Evolutionary conservation across 2,329 filamentous ascomycete species (phyloP).

Genomic region (Fusarium mundagurra): DNA sequence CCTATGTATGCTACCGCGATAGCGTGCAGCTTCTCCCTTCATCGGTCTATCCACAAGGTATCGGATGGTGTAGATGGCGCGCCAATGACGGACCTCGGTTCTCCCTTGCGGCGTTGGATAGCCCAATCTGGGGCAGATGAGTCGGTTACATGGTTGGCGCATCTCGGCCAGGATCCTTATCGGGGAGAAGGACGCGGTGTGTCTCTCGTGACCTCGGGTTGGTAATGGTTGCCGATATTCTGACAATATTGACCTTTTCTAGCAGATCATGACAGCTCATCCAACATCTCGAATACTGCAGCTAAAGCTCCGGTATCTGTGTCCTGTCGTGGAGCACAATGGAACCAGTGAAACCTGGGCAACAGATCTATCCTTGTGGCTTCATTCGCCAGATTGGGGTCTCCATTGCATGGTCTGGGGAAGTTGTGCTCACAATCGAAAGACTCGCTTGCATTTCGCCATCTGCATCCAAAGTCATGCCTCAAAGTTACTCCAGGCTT

Average conservation of each 20-base stretch:
- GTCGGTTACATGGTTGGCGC: conserved; percentile 25
- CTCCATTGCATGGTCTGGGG: conserved; percentile 15
- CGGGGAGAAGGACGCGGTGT: conserved; percentile 19
- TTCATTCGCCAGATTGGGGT: conserved; percentile 23
- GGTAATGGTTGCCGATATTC: conserved; percentile 18
- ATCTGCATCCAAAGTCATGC: conserved; percentile 38
- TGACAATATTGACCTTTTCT: conserved; percentile 15
- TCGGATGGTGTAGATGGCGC: conserved; percentile 19
- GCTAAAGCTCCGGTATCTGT: conserved; percentile 27
- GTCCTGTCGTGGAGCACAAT: conserved; percentile 17
- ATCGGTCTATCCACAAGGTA: conserved; percentile 14
- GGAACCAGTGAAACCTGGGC: conserved; percentile 15
- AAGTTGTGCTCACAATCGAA: conserved; percentile 1
- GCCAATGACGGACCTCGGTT: conserved; percentile 32
- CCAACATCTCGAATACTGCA: conserved; percentile 33
- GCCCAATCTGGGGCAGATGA: conserved; percentile 35
- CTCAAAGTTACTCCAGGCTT: conserved; percentile 21
- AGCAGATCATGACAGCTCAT: conserved; percentile 40
- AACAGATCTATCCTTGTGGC: conserved; percentile 2
- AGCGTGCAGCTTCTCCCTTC: conserved; percentile 11
- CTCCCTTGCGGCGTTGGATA: conserved; percentile 21
- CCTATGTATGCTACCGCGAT: conserved; percentile 10
- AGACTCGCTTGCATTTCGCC: conserved; percentile 23
- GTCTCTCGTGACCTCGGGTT: conserved; percentile 27
- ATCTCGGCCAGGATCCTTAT: conserved; percentile 22